Percentiles rank a stretch among this genome's conserved stretches.
Evolutionary conservation across 1,139 yeast species (phyloP).

Genomic region (Groenewaldozyma sp.): DNA sequence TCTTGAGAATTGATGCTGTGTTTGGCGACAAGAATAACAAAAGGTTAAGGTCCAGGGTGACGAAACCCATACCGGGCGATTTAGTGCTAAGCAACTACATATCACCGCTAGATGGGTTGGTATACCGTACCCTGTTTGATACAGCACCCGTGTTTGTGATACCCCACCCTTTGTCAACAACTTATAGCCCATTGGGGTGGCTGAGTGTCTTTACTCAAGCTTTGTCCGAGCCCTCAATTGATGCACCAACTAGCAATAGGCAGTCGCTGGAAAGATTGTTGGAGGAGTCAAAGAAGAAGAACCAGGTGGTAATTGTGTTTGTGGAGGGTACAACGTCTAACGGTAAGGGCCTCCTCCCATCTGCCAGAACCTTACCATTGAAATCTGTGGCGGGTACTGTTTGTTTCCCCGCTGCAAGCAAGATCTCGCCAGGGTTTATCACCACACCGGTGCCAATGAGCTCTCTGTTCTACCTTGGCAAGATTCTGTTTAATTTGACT

Average conservation of each 20-base stretch:
- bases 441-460: slow-evolving; percentile 22
- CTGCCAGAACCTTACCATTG: slow-evolving; percentile 12
- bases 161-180: slow-evolving; percentile 17
- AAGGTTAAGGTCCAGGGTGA: slow-evolving; percentile 8
- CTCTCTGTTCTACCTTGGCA: slow-evolving; percentile 5
- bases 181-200: slow-evolving; percentile 7
- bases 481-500: slow-evolving; percentile 6
- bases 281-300: slow-evolving; percentile 17
- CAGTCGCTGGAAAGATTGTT: slow-evolving; percentile 15
- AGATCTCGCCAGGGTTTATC: slow-evolving; percentile 25
- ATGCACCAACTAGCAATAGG: slow-evolving; percentile 1
- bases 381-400: slow-evolving; percentile 7
- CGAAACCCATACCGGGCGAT: slow-evolving; percentile 26
- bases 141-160: slow-evolving; percentile 20
- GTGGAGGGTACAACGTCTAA: slow-evolving; percentile 35
- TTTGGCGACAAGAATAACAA: slow-evolving; percentile 2
- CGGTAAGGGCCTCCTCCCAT: slow-evolving; percentile 32
- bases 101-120: slow-evolving; percentile 33
- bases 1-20: neutral
- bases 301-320: slow-evolving; percentile 27
- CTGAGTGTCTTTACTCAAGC: slow-evolving; percentile 4
- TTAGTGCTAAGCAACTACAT: slow-evolving; percentile 30
- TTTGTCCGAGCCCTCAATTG: slow-evolving; percentile 2
- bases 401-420: slow-evolving; percentile 25
- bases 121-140: slow-evolving; percentile 16